Evolutionary conservation across 345 rosid species (phyloP).

Genomic region (Rhodamnia argentea): DNA sequence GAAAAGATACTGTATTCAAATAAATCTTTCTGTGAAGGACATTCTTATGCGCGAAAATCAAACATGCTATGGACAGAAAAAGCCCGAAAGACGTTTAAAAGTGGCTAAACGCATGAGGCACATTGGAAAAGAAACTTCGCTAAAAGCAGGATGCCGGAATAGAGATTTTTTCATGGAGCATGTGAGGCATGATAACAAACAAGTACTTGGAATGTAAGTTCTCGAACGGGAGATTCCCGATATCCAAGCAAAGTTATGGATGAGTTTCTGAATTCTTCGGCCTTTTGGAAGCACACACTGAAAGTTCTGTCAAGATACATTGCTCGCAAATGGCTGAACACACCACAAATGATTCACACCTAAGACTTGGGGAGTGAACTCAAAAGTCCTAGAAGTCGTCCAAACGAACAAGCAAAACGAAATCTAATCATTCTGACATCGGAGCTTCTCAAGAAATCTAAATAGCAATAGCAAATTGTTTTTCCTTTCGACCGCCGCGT

Average conservation of each 20-base stretch:
- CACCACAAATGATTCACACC: neutral
- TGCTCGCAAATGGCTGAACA: neutral
- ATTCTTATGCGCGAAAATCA: neutral
- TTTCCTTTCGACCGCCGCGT: neutral
- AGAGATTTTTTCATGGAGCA: neutral
- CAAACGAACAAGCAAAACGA: neutral
- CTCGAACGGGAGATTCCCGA: neutral
- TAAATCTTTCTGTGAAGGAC: neutral
- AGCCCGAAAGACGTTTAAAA: neutral
- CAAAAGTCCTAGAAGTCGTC: neutral
- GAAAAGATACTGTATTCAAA: constrained; percentile 59
- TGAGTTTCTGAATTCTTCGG: neutral
- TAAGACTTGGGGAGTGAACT: neutral
- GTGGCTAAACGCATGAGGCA: neutral
- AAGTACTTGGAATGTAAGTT: neutral
- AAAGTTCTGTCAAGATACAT: neutral
- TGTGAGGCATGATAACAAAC: neutral
- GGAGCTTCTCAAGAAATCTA: neutral
- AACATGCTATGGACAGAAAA: neutral
- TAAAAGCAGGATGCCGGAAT: neutral
- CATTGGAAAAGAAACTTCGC: neutral
- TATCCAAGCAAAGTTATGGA: neutral
- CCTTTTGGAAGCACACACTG: neutral
- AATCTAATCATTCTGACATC: neutral
- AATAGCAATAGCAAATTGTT: neutral